Percentiles rank a stretch among this genome's conserved stretches.
phyloP scores from a whole-genome alignment of 306 rosid species.

The Clitoria ternatea region DNA sequence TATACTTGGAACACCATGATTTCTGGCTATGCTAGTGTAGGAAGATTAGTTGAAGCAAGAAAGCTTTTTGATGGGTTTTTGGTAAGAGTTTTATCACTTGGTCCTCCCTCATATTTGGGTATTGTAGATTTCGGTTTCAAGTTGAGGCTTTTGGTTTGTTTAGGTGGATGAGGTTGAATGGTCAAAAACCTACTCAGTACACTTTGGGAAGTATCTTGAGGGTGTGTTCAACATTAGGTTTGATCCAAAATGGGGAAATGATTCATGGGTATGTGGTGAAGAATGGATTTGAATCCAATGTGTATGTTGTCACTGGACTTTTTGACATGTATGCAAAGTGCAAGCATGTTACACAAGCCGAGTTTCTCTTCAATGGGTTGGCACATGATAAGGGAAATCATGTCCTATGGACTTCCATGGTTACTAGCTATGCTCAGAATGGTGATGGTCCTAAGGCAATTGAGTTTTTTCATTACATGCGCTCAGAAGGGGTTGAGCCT shows the following conservation, averaged over 20 bases:
- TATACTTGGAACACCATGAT: constrained; percentile 81
- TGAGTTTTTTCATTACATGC: constrained; percentile 60
- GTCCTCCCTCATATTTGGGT: constrained; percentile 81
- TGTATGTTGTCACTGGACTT: constrained; percentile 66
- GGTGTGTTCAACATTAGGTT: constrained; percentile 57
- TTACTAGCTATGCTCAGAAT: constrained; percentile 83
- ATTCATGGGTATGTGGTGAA: constrained; percentile 67
- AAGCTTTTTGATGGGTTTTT: constrained; percentile 47
- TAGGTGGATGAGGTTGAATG: constrained; percentile 61
- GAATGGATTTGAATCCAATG: constrained; percentile 46
- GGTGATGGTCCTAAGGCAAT: constrained; percentile 61
- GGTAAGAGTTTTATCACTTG: constrained; percentile 56
- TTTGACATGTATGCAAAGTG: constrained; percentile 93
- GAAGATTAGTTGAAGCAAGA: constrained; percentile 62
- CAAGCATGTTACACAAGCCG: constrained; percentile 59
- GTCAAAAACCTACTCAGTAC: constrained; percentile 60
- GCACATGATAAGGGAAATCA: constrained; percentile 44
- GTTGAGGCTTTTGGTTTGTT: constrained; percentile 64
- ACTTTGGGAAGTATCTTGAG: constrained; percentile 71
- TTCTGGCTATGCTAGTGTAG: constrained; percentile 56
- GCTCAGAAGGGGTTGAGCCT: constrained; percentile 42
- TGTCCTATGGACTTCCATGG: constrained; percentile 84
- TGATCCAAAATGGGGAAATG: constrained; percentile 58
- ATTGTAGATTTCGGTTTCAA: constrained; percentile 48
- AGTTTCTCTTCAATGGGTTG: constrained; percentile 48